A percentile compares a stretch with the other conserved stretches of the same genome.
Evolutionary conservation across 495 filamentous ascomycete genomes (phyloP).

Genomic region (Xylaria palmicola): DNA sequence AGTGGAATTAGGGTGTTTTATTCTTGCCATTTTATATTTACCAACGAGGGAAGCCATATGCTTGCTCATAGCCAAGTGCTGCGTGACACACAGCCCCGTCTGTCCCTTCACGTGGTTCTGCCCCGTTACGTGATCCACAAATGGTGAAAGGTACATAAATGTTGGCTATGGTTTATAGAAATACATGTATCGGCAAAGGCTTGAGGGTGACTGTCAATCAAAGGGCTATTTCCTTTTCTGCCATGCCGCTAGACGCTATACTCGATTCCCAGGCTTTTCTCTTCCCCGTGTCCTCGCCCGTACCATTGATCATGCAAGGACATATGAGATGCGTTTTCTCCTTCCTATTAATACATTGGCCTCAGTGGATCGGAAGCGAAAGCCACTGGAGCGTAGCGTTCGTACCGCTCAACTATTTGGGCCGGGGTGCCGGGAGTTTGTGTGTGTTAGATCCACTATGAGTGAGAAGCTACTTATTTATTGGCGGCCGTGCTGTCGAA

Average conservation of each 20-base stretch:
- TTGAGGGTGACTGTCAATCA: background rate
- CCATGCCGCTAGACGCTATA: conserved; percentile 20
- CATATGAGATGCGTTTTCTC: background rate
- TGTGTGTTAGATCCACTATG: no score
- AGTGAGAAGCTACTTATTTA: conserved; percentile 3
- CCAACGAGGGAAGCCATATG: background rate
- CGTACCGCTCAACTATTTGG: background rate
- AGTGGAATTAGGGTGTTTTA: background rate
- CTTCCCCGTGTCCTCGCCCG: background rate
- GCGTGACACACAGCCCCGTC: background rate
- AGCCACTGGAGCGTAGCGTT: background rate
- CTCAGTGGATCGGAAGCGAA: background rate
- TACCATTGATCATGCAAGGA: background rate
- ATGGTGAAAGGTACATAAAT: background rate
- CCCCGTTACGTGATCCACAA: background rate
- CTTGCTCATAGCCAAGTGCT: background rate
- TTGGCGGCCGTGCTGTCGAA: conserved; percentile 33
- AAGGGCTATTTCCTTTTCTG: background rate
- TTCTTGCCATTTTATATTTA: background rate
- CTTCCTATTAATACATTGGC: conserved; percentile 8
- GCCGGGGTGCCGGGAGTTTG: no score
- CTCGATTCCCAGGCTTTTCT: conserved; percentile 9
- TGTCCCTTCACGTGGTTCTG: no score
- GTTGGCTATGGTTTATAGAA: background rate
- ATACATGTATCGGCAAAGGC: background rate